phyloP scores from a whole-genome alignment of 768 basidiomycete genomes.

The Lactifluus volemus region DNA sequence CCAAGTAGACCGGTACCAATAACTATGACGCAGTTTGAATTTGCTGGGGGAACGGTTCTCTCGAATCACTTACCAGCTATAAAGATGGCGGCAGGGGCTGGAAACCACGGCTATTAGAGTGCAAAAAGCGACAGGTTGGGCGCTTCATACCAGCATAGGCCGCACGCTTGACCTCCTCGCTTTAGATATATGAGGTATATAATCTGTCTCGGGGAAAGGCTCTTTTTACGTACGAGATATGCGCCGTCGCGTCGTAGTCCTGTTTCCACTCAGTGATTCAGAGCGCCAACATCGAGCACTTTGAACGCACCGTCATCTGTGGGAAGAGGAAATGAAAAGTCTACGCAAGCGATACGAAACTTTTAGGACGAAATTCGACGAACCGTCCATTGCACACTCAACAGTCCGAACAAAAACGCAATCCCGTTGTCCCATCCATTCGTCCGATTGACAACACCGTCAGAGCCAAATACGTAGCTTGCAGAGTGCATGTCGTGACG shows the following conservation, averaged over 20 bases:
- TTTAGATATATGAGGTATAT: conserved; percentile 21
- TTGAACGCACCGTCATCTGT: conserved; percentile 47
- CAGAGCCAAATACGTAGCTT: conserved; percentile 68
- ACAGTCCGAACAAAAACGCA: conserved; percentile 75
- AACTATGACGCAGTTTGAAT: conserved; percentile 61
- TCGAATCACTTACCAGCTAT: not conserved
- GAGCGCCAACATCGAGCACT: not conserved
- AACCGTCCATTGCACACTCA: conserved; percentile 86
- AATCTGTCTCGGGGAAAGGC: not conserved
- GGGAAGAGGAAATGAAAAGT: not conserved
- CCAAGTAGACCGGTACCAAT: conserved; percentile 71
- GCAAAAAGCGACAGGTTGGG: too few relatives aligned
- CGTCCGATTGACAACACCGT: conserved; percentile 68
- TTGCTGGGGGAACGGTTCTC: conserved; percentile 29
- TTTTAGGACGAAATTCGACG: conserved; percentile 22
- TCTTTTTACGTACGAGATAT: conserved; percentile 54
- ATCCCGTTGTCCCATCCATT: conserved; percentile 75
- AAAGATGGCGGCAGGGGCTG: conserved; percentile 13
- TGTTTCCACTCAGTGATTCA: conserved; percentile 22
- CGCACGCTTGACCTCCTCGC: conserved; percentile 73
- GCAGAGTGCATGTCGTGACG: conserved; percentile 75
- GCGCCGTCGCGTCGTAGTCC: conserved; percentile 78
- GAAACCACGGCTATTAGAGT: not conserved
- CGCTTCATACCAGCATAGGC: conserved; percentile 53
- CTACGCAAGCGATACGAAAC: not conserved